phyloP scores from a whole-genome alignment of 208 protist genomes.

The Trypanosoma conorhini region DNA sequence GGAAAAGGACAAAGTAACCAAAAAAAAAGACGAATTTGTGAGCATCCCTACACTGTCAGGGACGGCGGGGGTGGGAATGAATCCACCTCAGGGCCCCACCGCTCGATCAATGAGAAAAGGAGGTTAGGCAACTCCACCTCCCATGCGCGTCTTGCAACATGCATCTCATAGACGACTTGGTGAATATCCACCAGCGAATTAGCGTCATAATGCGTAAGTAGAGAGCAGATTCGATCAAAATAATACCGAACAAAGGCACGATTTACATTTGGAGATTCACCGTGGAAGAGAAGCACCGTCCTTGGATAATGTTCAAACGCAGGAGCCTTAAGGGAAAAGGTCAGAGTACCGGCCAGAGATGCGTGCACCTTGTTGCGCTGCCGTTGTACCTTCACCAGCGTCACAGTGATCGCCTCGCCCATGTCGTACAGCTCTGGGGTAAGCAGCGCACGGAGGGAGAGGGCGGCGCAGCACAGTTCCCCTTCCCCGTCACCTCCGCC shows the following conservation, averaged over 20 bases:
- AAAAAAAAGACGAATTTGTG: background rate
- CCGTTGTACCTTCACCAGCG: constrained; percentile 56
- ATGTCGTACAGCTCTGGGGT: constrained; percentile 66
- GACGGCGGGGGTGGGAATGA: constrained; percentile 27
- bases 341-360: constrained; percentile 54
- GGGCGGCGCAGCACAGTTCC: constrained; percentile 43
- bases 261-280: constrained; percentile 33
- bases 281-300: constrained; percentile 38
- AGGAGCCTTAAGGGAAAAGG: constrained; percentile 53
- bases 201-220: constrained; percentile 69
- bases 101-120: constrained; percentile 44
- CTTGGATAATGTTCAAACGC: constrained; percentile 60
- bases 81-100: constrained; percentile 64
- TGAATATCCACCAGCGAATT: constrained; percentile 71
- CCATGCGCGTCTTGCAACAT: constrained; percentile 52
- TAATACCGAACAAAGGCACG: constrained; percentile 76
- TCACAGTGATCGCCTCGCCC: constrained; percentile 62
- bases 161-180: constrained; percentile 56
- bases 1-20: background rate
- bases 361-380: constrained; percentile 48
- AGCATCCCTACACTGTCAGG: background rate
- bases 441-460: constrained; percentile 77
- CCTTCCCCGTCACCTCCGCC: constrained; percentile 26
- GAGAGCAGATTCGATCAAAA: constrained; percentile 45
- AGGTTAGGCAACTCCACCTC: constrained; percentile 40